Base-by-base conservation (phyloP, 2,329 filamentous ascomycete species). In the Chaetoscypha palmicola region DNA sequence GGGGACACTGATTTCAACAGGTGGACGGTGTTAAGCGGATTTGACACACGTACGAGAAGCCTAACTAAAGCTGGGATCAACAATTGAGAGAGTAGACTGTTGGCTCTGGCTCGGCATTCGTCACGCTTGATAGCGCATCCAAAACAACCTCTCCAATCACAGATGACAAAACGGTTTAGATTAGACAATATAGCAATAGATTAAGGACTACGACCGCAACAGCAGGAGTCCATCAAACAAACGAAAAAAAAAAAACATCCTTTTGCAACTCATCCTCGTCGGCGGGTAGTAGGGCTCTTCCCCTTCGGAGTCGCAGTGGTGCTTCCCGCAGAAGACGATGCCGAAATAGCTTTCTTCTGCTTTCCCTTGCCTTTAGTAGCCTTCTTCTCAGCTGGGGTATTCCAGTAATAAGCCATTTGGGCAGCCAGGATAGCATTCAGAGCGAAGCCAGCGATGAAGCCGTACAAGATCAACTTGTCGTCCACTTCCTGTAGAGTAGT, bases 351-450 rank as follows among this genome's bases (percentile, higher is more conserved):
- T 40, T 54, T 63, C 58, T 66, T 68, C 43, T 61, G 62, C 62
- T 66, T 68, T 44, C 61, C 62, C 62, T 72, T 72, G 44, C 62
- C 63, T 57, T 66, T 65, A 33, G 62, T 58, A 12, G 73, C 70
- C 58, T 70, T 71, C 51, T 64, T 61, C 11, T 74, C 70, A n/a
- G n/a, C n/a, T 8, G 76, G 74, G 5, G 73, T 68, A 60, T 96
- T 95, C 92, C 92, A 98, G 73, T 97, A 97, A 68, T 90, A 94
- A 21, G 94, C 62, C 84, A 98, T 92, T 71, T 98, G 92, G 30
- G 75, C 68, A 11, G 90, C 90, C 46, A 98, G 73, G 45, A 98
- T 76, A 46, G 81, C 73, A 66, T 98, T 98, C 57, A 98, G 77
- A n/a, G 73, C 68, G 64, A 96, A 96, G 21, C 89, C 92, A 5